Percentiles rank a stretch among this genome's conserved stretches.
These are phyloP conservation scores for Aspergillus udagawae DNA, from an alignment of 2,329 filamentous ascomycete species.

Conservation along the genomic window DNA sequence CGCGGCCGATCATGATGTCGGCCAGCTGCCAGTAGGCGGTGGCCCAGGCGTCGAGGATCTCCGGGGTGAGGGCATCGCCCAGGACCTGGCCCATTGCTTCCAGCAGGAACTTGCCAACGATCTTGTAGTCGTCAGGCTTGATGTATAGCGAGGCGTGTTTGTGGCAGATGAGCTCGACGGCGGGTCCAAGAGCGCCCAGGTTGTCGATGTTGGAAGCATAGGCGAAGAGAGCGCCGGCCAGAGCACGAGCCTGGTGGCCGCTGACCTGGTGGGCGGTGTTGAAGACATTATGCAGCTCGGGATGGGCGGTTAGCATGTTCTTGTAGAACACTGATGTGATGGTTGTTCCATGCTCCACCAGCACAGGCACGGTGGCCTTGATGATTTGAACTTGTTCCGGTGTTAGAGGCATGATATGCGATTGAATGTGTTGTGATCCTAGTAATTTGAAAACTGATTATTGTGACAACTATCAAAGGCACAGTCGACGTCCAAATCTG, in stretches of 20 bases:
- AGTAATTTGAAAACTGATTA: background rate
- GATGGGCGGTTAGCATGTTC: constrained; percentile 59
- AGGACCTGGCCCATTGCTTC: constrained; percentile 63
- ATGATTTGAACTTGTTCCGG: constrained; percentile 59
- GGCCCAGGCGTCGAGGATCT: constrained; percentile 62
- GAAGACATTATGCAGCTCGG: constrained; percentile 64
- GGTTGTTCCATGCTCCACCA: constrained; percentile 60
- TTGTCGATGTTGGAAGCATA: constrained; percentile 69
- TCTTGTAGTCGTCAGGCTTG: constrained; percentile 62
- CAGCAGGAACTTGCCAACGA: constrained; percentile 65
- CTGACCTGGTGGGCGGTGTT: constrained; percentile 65
- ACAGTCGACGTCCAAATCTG: too few species aligned
- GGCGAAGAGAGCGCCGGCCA: constrained; percentile 63
- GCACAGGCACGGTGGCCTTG: constrained; percentile 62
- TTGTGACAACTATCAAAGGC: background rate
- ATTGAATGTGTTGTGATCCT: too few species aligned
- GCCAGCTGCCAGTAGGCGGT: constrained; percentile 68
- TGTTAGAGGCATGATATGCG: constrained; percentile 41
- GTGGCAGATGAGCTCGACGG: constrained; percentile 65
- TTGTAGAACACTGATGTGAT: constrained; percentile 67
- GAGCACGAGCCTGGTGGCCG: constrained; percentile 63
- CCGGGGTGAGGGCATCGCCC: constrained; percentile 60
- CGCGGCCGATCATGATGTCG: constrained; percentile 63
- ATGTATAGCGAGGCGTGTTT: constrained; percentile 69
- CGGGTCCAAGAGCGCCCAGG: constrained; percentile 53